phyloP scores from a whole-genome alignment of 441 rosid genomes.

The Bruguiera hainesii region DNA sequence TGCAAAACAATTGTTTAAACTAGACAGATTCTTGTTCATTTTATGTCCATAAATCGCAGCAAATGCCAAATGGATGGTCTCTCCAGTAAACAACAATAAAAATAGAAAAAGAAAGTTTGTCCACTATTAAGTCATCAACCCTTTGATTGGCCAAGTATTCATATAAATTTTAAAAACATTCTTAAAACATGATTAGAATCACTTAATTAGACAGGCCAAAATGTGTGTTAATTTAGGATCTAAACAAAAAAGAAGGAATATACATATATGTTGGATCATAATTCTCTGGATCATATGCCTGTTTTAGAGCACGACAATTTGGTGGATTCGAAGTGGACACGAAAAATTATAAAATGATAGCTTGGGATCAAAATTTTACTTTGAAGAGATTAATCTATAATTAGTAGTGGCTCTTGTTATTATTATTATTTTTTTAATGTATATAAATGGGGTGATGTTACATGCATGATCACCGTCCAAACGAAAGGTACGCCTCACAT shows the following conservation, averaged over 20 bases:
- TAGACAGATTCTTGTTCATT: too few species aligned
- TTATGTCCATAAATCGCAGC: too few species aligned
- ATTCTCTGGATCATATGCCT: background rate
- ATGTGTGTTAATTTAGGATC: too few species aligned
- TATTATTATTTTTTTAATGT: background rate
- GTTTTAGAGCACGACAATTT: constrained; percentile 16
- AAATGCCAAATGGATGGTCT: too few species aligned
- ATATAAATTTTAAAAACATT: background rate
- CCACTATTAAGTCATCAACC: background rate
- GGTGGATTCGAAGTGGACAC: constrained; percentile 33
- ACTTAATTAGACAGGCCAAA: background rate
- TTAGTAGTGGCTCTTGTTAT: background rate
- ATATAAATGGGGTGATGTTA: background rate
- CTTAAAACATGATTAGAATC: background rate
- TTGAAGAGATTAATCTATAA: background rate
- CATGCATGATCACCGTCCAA: background rate
- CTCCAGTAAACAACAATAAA: too few species aligned
- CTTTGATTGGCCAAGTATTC: background rate
- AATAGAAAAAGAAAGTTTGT: background rate
- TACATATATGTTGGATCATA: background rate
- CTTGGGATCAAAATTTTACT: constrained; percentile 23
- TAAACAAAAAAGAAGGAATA: background rate
- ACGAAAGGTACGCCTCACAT: background rate
- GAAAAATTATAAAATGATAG: background rate
- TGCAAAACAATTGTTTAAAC: too few species aligned